Conservation (phyloP, 306 rosid genomes). For the Cucumis melo region DNA sequence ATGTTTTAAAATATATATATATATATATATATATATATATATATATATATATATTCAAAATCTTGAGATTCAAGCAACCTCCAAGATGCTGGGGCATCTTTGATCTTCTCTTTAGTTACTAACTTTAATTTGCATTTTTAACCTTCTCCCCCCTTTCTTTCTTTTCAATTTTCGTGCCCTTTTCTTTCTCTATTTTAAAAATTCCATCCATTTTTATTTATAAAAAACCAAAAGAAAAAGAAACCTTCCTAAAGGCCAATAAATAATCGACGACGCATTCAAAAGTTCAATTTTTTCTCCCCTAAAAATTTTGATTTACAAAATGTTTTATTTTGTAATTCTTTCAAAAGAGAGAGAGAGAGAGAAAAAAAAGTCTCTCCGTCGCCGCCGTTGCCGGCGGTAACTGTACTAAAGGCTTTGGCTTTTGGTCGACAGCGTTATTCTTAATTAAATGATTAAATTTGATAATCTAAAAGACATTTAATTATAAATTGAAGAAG, state of each 20-base stretch:
- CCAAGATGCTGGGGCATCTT: conserved; percentile 12
- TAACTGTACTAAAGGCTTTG: background rate
- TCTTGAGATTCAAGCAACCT: conserved; percentile 62
- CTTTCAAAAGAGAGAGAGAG: background rate
- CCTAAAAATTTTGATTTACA: conserved; percentile 7
- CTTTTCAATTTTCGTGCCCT: conserved; percentile 20
- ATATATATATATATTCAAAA: too few relatives aligned
- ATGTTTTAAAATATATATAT: background rate
- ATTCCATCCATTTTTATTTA: background rate
- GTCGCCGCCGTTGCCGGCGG: background rate
- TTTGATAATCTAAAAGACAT: background rate
- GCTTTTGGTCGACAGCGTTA: background rate
- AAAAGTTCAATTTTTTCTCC: conserved; percentile 17
- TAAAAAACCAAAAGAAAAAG: background rate
- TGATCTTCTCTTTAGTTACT: conserved; percentile 18
- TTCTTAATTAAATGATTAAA: background rate
- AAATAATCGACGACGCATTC: conserved; percentile 10
- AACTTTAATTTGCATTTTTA: conserved; percentile 19
- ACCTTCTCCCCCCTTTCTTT: conserved; percentile 24
- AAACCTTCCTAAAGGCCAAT: conserved; percentile 39
- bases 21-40: too few relatives aligned
- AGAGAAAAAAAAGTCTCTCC: background rate
- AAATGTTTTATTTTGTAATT: background rate
- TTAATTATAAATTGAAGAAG: background rate
- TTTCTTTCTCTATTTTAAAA: conserved; percentile 25